phyloP scores from a whole-genome alignment of 1,284 basidiomycete species.

The Lignosus rhinocerotis region DNA sequence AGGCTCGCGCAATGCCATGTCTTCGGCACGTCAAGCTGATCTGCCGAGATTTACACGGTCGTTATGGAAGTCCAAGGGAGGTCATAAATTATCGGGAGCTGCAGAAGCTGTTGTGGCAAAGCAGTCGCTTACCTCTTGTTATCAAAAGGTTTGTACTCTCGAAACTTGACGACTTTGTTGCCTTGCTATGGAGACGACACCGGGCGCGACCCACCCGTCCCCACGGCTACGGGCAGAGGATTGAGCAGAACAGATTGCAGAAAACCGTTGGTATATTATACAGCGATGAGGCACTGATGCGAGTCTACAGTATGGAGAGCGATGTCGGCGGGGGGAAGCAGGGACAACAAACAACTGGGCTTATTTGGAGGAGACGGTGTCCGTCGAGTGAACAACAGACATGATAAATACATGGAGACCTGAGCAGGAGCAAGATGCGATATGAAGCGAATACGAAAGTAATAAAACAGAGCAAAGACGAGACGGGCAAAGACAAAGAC shows the following conservation, averaged over 20 bases:
- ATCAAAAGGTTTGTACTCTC: too few relatives aligned
- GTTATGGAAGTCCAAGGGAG: too few relatives aligned
- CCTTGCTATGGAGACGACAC: too few relatives aligned
- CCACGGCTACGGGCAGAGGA: background rate
- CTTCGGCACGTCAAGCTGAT: too few relatives aligned
- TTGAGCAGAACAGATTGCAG: background rate
- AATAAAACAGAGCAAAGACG: slow-evolving; percentile 23
- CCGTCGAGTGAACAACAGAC: slow-evolving; percentile 14
- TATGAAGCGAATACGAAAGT: slow-evolving; percentile 22
- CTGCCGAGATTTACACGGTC: too few relatives aligned
- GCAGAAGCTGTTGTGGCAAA: too few relatives aligned
- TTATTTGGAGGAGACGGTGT: slow-evolving; percentile 9
- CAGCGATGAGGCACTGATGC: background rate
- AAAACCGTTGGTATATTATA: slow-evolving; percentile 1
- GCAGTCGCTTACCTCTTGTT: too few relatives aligned
- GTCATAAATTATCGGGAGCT: too few relatives aligned
- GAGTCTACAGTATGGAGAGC: slow-evolving; percentile 4
- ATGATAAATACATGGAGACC: slow-evolving; percentile 24
- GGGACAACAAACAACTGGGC: slow-evolving; percentile 7
- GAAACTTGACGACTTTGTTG: too few relatives aligned
- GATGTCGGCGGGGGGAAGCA: background rate
- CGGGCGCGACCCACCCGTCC: too few relatives aligned
- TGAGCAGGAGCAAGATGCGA: slow-evolving; percentile 12
- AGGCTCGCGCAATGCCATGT: too few relatives aligned
- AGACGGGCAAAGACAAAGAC: slow-evolving; percentile 14